These are phyloP conservation scores for Salix suchowensis DNA, from an alignment of 345 rosid species.

Conservation along the genomic window DNA sequence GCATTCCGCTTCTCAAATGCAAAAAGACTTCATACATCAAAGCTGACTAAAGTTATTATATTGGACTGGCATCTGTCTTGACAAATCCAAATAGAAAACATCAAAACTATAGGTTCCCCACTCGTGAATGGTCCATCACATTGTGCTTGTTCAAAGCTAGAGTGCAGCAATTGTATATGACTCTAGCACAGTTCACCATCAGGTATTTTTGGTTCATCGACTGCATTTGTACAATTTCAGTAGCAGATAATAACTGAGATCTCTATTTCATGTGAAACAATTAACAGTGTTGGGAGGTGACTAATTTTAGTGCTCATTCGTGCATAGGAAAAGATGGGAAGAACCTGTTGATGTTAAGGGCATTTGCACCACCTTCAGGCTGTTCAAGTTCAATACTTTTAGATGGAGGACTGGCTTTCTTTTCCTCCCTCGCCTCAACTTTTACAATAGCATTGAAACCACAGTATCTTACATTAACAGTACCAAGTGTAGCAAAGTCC, in stretches of 20 bases:
- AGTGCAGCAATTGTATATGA: not conserved
- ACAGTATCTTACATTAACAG: conserved; percentile 72
- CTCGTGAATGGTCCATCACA: not conserved
- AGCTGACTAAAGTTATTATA: not conserved
- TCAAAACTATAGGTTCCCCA: not conserved
- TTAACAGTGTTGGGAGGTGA: not conserved
- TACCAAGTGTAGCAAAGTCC: conserved; percentile 81
- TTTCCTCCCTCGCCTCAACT: conserved; percentile 52
- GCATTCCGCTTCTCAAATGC: not conserved
- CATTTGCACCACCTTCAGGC: conserved; percentile 97
- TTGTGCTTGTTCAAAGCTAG: not conserved
- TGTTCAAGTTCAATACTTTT: conserved; percentile 76
- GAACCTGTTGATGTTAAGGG: conserved; percentile 92
- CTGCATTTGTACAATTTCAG: not conserved
- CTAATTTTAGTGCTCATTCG: not conserved
- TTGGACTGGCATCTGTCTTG: not conserved
- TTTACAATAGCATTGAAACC: conserved; percentile 80
- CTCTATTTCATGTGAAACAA: not conserved
- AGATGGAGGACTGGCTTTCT: conserved; percentile 41
- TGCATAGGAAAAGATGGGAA: not conserved
- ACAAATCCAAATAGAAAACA: not conserved
- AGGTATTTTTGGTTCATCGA: no score
- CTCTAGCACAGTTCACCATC: not conserved
- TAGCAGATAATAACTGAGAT: not conserved
- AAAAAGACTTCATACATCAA: not conserved